A percentile compares a stretch with the other conserved stretches of the same genome.
Conservation (phyloP, 108 stramenopile species). For the Chaetoceros tenuissimus region DNA sequence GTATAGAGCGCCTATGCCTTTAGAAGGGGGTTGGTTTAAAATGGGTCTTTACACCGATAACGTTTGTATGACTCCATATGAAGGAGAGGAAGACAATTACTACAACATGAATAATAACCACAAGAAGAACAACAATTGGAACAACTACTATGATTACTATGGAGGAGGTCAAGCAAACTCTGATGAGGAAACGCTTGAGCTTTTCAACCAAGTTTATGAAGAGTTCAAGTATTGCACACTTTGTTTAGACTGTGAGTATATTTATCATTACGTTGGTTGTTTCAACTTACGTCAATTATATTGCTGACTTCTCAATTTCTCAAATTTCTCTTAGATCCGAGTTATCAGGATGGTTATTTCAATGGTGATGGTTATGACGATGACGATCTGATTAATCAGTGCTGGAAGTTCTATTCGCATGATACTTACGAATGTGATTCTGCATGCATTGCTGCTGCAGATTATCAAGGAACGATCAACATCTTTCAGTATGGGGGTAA, state of each 20-base stretch:
- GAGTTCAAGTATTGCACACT: slow-evolving; percentile 64
- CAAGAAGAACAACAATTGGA: too few relatives aligned
- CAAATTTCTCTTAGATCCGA: too few relatives aligned
- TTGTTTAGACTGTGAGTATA: slow-evolving; percentile 82
- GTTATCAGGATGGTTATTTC: slow-evolving; percentile 82
- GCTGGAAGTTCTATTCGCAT: slow-evolving; percentile 87
- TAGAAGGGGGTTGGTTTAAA: slow-evolving; percentile 42
- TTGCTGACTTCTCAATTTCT: too few relatives aligned
- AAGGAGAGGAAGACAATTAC: slow-evolving; percentile 35
- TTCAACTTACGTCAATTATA: too few relatives aligned
- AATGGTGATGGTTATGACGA: slow-evolving; percentile 82
- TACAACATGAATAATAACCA: slow-evolving; percentile 43
- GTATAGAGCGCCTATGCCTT: slow-evolving; percentile 56
- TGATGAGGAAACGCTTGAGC: slow-evolving; percentile 58
- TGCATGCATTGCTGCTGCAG: slow-evolving; percentile 61
- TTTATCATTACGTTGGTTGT: too few relatives aligned
- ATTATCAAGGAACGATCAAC: slow-evolving; percentile 62
- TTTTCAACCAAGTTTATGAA: slow-evolving; percentile 70
- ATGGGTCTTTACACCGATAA: slow-evolving; percentile 73
- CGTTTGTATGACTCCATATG: slow-evolving; percentile 40
- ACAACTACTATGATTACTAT: slow-evolving; percentile 23
- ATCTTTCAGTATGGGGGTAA: slow-evolving; percentile 33
- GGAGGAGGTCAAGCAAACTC: slow-evolving; percentile 15
- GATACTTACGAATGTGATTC: slow-evolving; percentile 61
- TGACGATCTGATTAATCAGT: slow-evolving; percentile 84